These are phyloP conservation scores for Ogataea allantospora DNA, from an alignment of 805 yeast species.

Conservation along the genomic window DNA sequence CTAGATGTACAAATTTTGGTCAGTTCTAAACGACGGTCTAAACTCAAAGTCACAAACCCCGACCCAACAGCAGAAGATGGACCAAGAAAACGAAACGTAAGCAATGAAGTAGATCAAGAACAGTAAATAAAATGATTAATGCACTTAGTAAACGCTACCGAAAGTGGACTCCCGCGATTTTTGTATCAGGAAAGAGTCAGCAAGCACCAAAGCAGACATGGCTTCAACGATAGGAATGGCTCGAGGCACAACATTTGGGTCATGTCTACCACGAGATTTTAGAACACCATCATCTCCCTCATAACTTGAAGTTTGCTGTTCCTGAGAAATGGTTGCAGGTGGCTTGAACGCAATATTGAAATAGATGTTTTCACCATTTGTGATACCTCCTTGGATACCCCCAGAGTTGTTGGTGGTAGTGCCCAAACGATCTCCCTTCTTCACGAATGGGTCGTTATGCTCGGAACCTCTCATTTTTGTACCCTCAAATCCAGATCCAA, in stretches of 20 bases:
- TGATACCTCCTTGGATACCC: slow-evolving; percentile 97
- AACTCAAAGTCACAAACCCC: slow-evolving; percentile 62
- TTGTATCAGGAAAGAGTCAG: slow-evolving; percentile 83
- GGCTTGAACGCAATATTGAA: slow-evolving; percentile 97
- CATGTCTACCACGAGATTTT: slow-evolving; percentile 97
- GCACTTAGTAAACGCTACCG: slow-evolving; percentile 28
- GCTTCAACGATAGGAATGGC: slow-evolving; percentile 98
- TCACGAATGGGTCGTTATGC: slow-evolving; percentile 88
- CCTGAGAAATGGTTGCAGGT: slow-evolving; percentile 95
- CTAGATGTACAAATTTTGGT: slow-evolving; percentile 73
- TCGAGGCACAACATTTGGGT: slow-evolving; percentile 97
- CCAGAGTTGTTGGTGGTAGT: slow-evolving; percentile 92
- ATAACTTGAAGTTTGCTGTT: slow-evolving; percentile 84
- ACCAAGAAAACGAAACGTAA: slow-evolving; percentile 29
- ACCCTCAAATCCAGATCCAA: slow-evolving; percentile 95
- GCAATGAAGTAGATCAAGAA: slow-evolving; percentile 28
- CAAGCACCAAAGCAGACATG: slow-evolving; percentile 93
- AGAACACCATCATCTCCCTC: slow-evolving; percentile 84
- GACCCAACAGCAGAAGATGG: slow-evolving; percentile 36
- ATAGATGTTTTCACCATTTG: slow-evolving; percentile 93
- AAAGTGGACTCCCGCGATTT: slow-evolving; percentile 70
- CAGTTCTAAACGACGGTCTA: slow-evolving; percentile 60
- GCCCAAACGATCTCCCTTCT: slow-evolving; percentile 60
- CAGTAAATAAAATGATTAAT: slow-evolving; percentile 4
- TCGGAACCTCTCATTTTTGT: slow-evolving; percentile 86